Evolutionary conservation across 108 stramenopile genomes (phyloP).

Genomic region (Cyclotella distinguenda): DNA sequence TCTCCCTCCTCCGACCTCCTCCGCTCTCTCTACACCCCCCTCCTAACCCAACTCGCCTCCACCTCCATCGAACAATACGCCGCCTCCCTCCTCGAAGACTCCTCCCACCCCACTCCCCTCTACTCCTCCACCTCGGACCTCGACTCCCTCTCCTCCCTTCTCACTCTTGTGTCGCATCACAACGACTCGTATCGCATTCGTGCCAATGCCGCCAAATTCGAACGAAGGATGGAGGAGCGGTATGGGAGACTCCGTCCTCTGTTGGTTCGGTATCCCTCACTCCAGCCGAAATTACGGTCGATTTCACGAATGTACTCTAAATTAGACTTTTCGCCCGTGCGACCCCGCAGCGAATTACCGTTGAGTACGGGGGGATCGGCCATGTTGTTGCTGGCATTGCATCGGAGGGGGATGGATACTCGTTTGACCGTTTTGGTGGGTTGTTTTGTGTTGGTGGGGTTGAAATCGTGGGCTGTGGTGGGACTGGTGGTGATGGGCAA

Average conservation of each 20-base stretch:
- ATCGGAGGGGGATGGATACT: constrained; percentile 60
- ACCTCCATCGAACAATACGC: too few relatives aligned
- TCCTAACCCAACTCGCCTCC: constrained; percentile 10
- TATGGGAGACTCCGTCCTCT: constrained; percentile 85
- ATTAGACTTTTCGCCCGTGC: constrained; percentile 70
- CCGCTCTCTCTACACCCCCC: background rate
- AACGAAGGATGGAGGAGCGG: constrained; percentile 79
- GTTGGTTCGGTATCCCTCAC: constrained; percentile 72
- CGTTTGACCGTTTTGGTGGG: constrained; percentile 59
- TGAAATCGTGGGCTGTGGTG: constrained; percentile 89
- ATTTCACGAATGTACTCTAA: constrained; percentile 74
- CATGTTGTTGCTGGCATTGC: constrained; percentile 85
- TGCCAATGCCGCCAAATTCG: constrained; percentile 85
- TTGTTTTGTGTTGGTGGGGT: constrained; percentile 74
- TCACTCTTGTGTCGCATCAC: constrained; percentile 56
- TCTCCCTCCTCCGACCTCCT: constrained; percentile 17
- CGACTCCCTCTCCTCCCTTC: constrained; percentile 55
- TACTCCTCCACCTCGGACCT: constrained; percentile 54
- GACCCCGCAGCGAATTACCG: constrained; percentile 64
- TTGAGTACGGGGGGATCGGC: constrained; percentile 60
- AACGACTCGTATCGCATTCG: constrained; percentile 55
- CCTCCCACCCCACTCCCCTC: constrained; percentile 35
- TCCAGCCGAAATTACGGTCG: constrained; percentile 56
- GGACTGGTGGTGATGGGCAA: constrained; percentile 57
- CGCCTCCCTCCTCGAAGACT: too few relatives aligned